Evolutionary conservation across 2,329 filamentous ascomycete species (phyloP), one percentile per base, ranked within the genome.

Genomic region (Penicillium decumbens): DNA sequence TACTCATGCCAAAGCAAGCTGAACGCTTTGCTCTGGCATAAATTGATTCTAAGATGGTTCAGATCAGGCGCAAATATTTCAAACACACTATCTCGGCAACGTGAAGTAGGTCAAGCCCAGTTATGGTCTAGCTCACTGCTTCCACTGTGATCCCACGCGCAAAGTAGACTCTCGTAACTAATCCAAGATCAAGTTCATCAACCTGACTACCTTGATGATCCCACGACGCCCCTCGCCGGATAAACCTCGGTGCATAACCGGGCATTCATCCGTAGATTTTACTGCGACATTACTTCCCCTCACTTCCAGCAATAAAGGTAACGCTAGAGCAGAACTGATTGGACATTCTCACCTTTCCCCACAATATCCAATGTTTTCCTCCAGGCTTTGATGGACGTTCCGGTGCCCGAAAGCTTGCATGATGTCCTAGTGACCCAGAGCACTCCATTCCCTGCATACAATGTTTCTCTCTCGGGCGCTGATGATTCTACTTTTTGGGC

Each of bases 401-500:
- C 30, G 35, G 15, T 4, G 9, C 8, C 29, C 33, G 20, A 44
- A 23, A 40, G 18, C 30, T 43, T 38, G 15, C 44, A 51, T 30
- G 41, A 41, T 3, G 3, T 40, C 2, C 10, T 39, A 18, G 6
- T 1, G 2, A 27, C 15, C 18, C 30, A 23, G 27, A 6, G 25
- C 39, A 25, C 18, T 38, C 13, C n/a, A 20, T 39, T 15, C n/a
- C 27, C 32, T 25, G n/a, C 12, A 32, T 27, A 9, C 27, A 30
- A n/a, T 33, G 18, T 20, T 6, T 29, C 13, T 37, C 15, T 13
- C 4, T 35, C 18, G 27, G 27, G 39, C 24, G 51, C 41, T 45
- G 54, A 53, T 57, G 49, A 41, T 53, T 27, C 25, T 8, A 47
- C 47, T 6, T 15, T 37, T 49, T 42, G 9, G 45, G 41, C 41